A percentile compares a stretch with the other conserved stretches of the same genome.
These are phyloP conservation scores for Fusarium fracticaudum DNA, from an alignment of 2,329 filamentous ascomycete genomes.

Conservation along the genomic window DNA sequence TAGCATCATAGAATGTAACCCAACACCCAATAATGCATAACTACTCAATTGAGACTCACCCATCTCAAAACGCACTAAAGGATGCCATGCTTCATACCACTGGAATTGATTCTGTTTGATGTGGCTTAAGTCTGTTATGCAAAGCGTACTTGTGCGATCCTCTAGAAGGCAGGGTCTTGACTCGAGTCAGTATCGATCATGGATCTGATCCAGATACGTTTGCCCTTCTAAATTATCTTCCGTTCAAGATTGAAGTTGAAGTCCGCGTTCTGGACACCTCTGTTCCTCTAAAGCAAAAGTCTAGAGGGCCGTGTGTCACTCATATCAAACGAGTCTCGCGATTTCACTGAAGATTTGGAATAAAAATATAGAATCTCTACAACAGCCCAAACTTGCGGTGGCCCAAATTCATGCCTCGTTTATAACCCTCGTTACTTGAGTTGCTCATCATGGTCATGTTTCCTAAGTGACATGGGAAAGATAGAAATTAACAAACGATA, in stretches of 20 bases:
- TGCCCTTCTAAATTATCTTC: background rate
- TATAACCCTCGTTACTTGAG: constrained; percentile 31
- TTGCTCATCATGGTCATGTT: constrained; percentile 35
- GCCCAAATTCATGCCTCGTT: constrained; percentile 30
- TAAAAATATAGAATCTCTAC: constrained; percentile 20
- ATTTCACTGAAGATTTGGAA: background rate
- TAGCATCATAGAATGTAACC: constrained; percentile 22
- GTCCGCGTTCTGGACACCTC: background rate
- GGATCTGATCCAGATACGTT: background rate
- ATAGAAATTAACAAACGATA: constrained; percentile 22
- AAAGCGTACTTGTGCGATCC: background rate
- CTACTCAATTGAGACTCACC: background rate
- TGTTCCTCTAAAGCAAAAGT: background rate
- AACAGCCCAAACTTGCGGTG: constrained; percentile 19
- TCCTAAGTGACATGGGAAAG: constrained; percentile 15
- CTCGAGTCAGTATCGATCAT: background rate
- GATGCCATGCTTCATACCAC: background rate
- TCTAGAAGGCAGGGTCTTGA: background rate
- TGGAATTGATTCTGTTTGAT: background rate
- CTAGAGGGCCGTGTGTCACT: background rate
- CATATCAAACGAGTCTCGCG: background rate
- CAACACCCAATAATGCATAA: constrained; percentile 12
- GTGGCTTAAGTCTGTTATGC: background rate
- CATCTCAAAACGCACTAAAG: background rate
- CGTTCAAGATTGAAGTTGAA: background rate